A percentile compares a stretch with the other conserved stretches of the same genome.
phyloP scores from a whole-genome alignment of 1,284 basidiomycete genomes.

The Ganoderma meredithae region DNA sequence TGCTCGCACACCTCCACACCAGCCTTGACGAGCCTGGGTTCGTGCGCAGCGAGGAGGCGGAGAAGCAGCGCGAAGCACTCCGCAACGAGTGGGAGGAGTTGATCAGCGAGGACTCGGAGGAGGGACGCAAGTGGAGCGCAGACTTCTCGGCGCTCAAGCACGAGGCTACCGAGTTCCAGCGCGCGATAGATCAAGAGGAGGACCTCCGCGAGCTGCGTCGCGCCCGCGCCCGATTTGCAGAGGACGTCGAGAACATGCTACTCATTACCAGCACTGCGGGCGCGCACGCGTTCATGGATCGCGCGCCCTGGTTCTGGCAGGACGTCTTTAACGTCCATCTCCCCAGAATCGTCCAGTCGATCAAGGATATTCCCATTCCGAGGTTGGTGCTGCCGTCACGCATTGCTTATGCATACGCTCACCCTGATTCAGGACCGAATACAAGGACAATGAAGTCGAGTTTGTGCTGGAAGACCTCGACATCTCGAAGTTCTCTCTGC shows the following conservation, averaged over 20 bases:
- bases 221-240: slow-evolving; percentile 55
- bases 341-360: slow-evolving; percentile 53
- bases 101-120: slow-evolving; percentile 50
- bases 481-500: slow-evolving; percentile 65
- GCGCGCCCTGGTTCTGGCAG: slow-evolving; percentile 75
- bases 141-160: slow-evolving; percentile 53
- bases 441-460: slow-evolving; percentile 67
- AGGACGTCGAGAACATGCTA: slow-evolving; percentile 55
- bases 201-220: slow-evolving; percentile 53
- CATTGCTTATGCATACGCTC: background rate
- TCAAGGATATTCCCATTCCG: slow-evolving; percentile 69
- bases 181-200: slow-evolving; percentile 53
- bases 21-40: slow-evolving; percentile 59
- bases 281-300: slow-evolving; percentile 59
- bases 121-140: slow-evolving; percentile 57
- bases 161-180: slow-evolving; percentile 52
- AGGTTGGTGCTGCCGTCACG: slow-evolving; percentile 49
- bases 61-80: slow-evolving; percentile 51
- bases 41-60: slow-evolving; percentile 56
- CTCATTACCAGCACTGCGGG: slow-evolving; percentile 49
- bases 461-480: slow-evolving; percentile 77
- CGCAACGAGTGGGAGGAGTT: slow-evolving; percentile 57
- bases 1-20: slow-evolving; percentile 52
- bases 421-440: slow-evolving; percentile 60
- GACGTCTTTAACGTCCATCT: slow-evolving; percentile 73